These are phyloP conservation scores for Brassica balearica DNA, from an alignment of 441 rosid genomes.

Conservation along the genomic window DNA sequence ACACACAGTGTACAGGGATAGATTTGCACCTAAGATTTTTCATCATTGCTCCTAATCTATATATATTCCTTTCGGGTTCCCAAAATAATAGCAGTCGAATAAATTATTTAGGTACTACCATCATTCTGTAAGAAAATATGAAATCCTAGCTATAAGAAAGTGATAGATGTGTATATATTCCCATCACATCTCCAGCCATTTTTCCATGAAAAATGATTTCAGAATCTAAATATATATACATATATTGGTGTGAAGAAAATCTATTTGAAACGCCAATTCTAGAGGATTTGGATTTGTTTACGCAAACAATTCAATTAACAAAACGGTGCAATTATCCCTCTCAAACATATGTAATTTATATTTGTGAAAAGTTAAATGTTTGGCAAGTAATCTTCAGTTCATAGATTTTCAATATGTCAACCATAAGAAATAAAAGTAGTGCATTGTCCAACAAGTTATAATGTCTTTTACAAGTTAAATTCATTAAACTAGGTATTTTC, in stretches of 20 bases:
- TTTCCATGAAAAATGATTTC: constrained; percentile 26
- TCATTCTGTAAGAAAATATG: constrained; percentile 31
- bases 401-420: constrained; percentile 8
- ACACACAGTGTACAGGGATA: constrained; percentile 55
- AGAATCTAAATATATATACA: background rate
- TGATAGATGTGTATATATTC: constrained; percentile 41
- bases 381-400: background rate
- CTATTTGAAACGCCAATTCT: constrained; percentile 28
- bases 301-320: constrained; percentile 24
- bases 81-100: constrained; percentile 41
- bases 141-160: constrained; percentile 42
- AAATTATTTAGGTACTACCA: background rate
- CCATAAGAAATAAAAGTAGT: background rate
- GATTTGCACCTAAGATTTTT: constrained; percentile 88
- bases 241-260: background rate
- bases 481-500: background rate
- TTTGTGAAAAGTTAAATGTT: background rate
- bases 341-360: background rate
- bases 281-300: constrained; percentile 31
- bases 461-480: background rate
- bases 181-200: constrained; percentile 42
- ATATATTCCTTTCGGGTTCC: constrained; percentile 45
- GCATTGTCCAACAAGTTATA: background rate
- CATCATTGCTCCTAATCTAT: constrained; percentile 71
- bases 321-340: constrained; percentile 21